phyloP scores from a whole-genome alignment of 73 alveolate species.

The Paramecium primaurelia region DNA sequence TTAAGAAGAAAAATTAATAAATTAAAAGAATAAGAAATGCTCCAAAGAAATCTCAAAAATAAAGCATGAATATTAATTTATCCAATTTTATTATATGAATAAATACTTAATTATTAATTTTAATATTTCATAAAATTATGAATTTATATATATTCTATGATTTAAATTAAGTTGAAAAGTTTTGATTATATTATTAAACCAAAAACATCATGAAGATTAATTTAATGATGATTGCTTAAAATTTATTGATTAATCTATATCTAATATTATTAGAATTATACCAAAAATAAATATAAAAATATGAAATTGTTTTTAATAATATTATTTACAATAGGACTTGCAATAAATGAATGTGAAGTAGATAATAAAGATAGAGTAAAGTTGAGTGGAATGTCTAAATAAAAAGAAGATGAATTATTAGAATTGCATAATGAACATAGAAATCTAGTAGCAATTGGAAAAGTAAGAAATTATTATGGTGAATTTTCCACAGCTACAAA shows the following conservation, averaged over 20 bases:
- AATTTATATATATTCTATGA: no score
- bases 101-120: not conserved
- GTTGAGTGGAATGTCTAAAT: not conserved
- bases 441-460: not conserved
- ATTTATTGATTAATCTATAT: not conserved
- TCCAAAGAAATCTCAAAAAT: constrained; percentile 11
- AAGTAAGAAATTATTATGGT: not conserved
- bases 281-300: not conserved
- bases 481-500: not conserved
- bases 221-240: no score
- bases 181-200: no score
- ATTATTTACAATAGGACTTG: not conserved
- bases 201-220: no score
- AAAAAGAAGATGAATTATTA: not conserved
- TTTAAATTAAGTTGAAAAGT: no score
- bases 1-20: constrained; percentile 19
- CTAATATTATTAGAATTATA: not conserved
- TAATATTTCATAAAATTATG: no score
- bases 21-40: constrained; percentile 34
- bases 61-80: not conserved
- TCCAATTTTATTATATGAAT: not conserved
- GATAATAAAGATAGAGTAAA: not conserved
- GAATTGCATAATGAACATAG: not conserved
- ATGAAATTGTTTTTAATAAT: not conserved
- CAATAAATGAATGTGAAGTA: not conserved